Evolutionary conservation across 306 rosid genomes (phyloP), one percentile per base, ranked within the genome.

Genomic region (Arachis stenosperma): DNA sequence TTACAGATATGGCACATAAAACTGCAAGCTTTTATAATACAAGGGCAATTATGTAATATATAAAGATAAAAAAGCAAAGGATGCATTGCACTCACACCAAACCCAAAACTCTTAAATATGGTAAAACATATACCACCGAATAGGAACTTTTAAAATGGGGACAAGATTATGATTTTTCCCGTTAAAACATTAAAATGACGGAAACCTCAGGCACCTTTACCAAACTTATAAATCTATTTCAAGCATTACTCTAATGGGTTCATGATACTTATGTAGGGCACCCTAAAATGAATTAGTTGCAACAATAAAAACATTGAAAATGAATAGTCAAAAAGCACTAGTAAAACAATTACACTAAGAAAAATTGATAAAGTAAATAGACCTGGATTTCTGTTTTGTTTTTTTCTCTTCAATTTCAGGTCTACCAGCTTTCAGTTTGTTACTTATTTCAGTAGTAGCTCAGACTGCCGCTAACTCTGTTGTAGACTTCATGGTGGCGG

Each of bases 401-500:
- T 90, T 92, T 57, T 77, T 75, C 56, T 88, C 92, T 75, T 88
- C 95, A 42, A 4, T 69, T 66, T 15, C 86, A 67, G 76, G 61
- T 73, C 96, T 97, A 75, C 90, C 98, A 39, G 84, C 85, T 53
- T 90, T 91, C 81, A 91, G 76, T 73, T 90, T 90, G 86, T 84
- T 94, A 79, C 97, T 94, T 84, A 94, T 94, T 87, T 94, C 98
- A 37, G 92, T 91, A 47, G 99, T 91, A 47, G 99, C 99, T 69
- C 98, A 88, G 17, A 97, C 98, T 43, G 99, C 99, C 11, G 99
- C 99, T 84, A 94, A 83, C 67, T 94, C 96, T 46, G 99, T 90
- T 59, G 97, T 96, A 11, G 98, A 87, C 83, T 94, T 94, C 99
- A 91, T 90, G 46, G 96, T 90, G 67, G 97, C 98, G 52, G 98